A percentile compares a stretch with the other conserved stretches of the same genome.
phyloP scores from a whole-genome alignment of 2,329 filamentous ascomycete genomes.

The Aspergillus sp. region DNA sequence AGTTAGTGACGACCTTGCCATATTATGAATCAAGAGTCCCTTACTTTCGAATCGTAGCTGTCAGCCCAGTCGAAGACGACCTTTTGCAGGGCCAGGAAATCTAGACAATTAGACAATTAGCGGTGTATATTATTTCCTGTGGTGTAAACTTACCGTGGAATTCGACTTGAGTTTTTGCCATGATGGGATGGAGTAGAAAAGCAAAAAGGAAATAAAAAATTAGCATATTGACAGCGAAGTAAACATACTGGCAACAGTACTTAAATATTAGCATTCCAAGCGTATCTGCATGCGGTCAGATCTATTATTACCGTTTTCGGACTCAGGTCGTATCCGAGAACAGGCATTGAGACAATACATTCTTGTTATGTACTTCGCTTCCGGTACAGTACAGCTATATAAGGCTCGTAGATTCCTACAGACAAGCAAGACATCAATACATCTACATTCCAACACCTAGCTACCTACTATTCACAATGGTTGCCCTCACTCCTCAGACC shows the following conservation, averaged over 20 bases:
- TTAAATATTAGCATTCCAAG: background rate
- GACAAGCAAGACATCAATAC: background rate
- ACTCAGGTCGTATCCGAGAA: background rate
- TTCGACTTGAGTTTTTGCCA: background rate
- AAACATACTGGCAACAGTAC: background rate
- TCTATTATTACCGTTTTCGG: background rate
- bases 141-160: background rate
- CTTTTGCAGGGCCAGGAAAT: conserved; percentile 28
- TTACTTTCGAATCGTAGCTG: conserved; percentile 39
- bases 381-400: too few species aligned
- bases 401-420: too few species aligned
- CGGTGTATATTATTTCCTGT: background rate
- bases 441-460: background rate
- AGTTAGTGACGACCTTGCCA: background rate
- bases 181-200: background rate
- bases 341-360: background rate
- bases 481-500: background rate
- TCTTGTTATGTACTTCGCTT: too few species aligned
- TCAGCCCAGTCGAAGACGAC: conserved; percentile 40
- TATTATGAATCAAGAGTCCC: background rate
- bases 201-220: background rate
- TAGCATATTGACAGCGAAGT: background rate
- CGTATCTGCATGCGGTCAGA: background rate
- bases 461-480: background rate
- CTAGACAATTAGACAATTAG: conserved; percentile 12